phyloP scores from a whole-genome alignment of 169 alveolate species.

The Cryptosporidium felis region DNA sequence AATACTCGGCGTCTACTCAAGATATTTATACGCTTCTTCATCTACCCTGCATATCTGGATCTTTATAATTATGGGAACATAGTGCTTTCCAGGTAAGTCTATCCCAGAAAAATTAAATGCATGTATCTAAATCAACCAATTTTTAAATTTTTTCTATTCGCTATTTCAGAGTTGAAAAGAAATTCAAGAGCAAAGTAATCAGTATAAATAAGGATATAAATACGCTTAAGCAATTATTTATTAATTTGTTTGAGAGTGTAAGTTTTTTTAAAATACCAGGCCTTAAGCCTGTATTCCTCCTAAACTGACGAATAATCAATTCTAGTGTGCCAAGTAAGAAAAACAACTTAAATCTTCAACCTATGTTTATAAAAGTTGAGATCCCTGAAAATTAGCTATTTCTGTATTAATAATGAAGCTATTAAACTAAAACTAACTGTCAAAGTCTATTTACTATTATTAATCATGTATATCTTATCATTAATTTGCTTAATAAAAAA shows the following conservation, averaged over 20 bases:
- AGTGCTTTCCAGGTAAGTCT: constrained; percentile 36
- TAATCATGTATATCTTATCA: constrained; percentile 20
- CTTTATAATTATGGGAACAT: constrained; percentile 11
- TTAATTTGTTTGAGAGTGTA: not conserved
- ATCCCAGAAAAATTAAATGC: not conserved
- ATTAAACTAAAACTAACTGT: not conserved
- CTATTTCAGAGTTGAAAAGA: not conserved
- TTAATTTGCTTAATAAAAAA: constrained; percentile 60
- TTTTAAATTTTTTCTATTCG: not conserved
- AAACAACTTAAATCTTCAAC: too few relatives aligned
- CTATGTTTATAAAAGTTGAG: too few relatives aligned
- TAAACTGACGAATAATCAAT: too few relatives aligned
- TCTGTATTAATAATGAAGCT: too few relatives aligned
- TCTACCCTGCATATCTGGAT: constrained; percentile 38
- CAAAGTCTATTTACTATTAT: constrained; percentile 5
- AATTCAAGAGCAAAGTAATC: not conserved
- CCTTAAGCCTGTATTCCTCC: too few relatives aligned
- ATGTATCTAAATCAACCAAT: not conserved
- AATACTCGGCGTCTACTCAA: not conserved
- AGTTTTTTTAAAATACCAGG: not conserved
- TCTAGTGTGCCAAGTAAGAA: too few relatives aligned
- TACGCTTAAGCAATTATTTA: not conserved
- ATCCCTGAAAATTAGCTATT: too few relatives aligned
- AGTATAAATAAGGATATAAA: not conserved
- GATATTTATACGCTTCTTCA: not conserved